These are phyloP conservation scores for Aspergillus ellipticus DNA, from an alignment of 495 filamentous ascomycete species.

Conservation along the genomic window DNA sequence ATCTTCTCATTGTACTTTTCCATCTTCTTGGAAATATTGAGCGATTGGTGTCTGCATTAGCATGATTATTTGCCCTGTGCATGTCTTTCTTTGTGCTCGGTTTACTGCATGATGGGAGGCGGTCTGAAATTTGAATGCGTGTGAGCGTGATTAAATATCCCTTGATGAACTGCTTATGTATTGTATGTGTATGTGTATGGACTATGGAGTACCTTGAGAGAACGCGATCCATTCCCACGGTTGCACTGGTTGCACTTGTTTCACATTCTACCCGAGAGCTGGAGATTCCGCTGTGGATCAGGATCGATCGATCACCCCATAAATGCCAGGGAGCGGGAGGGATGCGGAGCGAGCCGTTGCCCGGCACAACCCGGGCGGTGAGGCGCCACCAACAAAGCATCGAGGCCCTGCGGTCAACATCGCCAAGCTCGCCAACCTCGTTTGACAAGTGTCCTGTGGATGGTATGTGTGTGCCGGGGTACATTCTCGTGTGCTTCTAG, in stretches of 20 bases:
- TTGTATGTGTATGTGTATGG: not conserved
- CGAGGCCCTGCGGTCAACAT: constrained; percentile 2
- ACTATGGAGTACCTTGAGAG: too few species aligned
- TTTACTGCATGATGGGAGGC: not conserved
- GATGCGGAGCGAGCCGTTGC: constrained; percentile 17
- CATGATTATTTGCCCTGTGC: not conserved
- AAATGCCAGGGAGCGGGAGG: too few species aligned
- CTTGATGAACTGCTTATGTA: not conserved
- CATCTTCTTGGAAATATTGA: not conserved
- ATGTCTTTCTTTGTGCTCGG: not conserved
- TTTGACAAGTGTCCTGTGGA: too few species aligned
- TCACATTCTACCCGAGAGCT: too few species aligned
- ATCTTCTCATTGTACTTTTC: too few species aligned
- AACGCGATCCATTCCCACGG: too few species aligned
- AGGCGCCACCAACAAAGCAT: constrained; percentile 8
- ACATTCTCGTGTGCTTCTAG: not conserved
- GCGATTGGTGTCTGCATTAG: not conserved
- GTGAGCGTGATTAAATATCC: not conserved
- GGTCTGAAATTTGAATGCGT: not conserved
- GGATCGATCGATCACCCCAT: too few species aligned
- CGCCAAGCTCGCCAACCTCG: not conserved
- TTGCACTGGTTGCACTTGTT: too few species aligned
- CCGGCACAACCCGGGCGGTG: constrained; percentile 29
- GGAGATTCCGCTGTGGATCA: too few species aligned
- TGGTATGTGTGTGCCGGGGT: not conserved